These are phyloP conservation scores for Helichrysum umbraculigerum DNA, from an alignment of 129 eudicot species.

Conservation along the genomic window DNA sequence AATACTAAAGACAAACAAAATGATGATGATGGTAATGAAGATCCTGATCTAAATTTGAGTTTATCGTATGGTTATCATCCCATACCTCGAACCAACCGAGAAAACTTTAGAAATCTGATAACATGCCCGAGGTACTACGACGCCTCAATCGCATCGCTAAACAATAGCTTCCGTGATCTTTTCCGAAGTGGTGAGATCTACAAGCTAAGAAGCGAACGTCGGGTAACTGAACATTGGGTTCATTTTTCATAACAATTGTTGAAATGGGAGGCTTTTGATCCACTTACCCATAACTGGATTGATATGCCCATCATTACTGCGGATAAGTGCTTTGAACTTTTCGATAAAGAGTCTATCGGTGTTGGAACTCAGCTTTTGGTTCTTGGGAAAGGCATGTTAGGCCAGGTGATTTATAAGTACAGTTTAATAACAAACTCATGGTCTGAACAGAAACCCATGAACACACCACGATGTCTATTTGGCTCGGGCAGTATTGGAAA, in stretches of 20 bases:
- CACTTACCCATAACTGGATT: slow-evolving; percentile 63
- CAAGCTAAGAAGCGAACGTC: slow-evolving; percentile 37
- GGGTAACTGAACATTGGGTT: slow-evolving; percentile 76
- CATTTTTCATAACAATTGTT: slow-evolving; percentile 72
- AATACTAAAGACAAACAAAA: too few relatives aligned
- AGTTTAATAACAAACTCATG: slow-evolving; percentile 69
- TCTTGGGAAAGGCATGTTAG: slow-evolving; percentile 48
- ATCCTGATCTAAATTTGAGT: too few relatives aligned
- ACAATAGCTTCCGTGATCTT: slow-evolving; percentile 54
- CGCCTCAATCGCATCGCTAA: slow-evolving; percentile 59
- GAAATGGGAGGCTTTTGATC: slow-evolving; percentile 89
- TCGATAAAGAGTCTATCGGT: background rate
- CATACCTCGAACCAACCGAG: too few relatives aligned
- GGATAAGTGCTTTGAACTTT: slow-evolving; percentile 54
- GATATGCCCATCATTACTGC: slow-evolving; percentile 55
- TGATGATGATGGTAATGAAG: too few relatives aligned
- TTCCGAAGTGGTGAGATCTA: slow-evolving; percentile 63
- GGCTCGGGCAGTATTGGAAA: slow-evolving; percentile 79
- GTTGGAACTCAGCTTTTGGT: slow-evolving; percentile 38
- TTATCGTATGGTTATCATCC: too few relatives aligned
- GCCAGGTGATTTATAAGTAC: slow-evolving; percentile 59
- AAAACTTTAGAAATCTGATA: too few relatives aligned
- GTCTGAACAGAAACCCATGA: slow-evolving; percentile 60
- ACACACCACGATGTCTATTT: slow-evolving; percentile 62
- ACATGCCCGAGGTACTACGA: slow-evolving; percentile 59